Percentiles rank a stretch among this genome's conserved stretches.
These are phyloP conservation scores for Aphanoascus verrucosus DNA, from an alignment of 2,329 filamentous ascomycete genomes.

Conservation along the genomic window DNA sequence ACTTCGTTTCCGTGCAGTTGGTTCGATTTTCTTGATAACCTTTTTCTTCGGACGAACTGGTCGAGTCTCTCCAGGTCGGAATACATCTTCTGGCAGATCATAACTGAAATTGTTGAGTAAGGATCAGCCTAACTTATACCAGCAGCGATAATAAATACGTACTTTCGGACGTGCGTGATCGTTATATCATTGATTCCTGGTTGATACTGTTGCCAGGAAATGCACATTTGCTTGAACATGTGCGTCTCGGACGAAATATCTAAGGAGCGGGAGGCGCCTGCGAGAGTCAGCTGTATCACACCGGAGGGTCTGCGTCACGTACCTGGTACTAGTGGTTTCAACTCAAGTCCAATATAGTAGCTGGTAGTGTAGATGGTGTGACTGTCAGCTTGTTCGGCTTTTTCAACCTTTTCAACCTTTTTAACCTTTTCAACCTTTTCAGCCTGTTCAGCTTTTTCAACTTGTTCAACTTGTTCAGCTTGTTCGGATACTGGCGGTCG, in stretches of 20 bases:
- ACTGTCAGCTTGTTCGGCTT: constrained; percentile 31
- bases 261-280: constrained; percentile 39
- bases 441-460: too few species aligned
- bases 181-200: constrained; percentile 65
- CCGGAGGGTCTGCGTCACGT: constrained; percentile 27
- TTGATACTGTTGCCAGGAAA: constrained; percentile 63
- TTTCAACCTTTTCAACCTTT: too few species aligned
- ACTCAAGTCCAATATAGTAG: constrained; percentile 82
- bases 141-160: constrained; percentile 29
- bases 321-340: constrained; percentile 64
- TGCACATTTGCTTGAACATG: constrained; percentile 77
- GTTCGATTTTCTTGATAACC: constrained; percentile 29
- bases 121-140: constrained; percentile 6
- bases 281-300: constrained; percentile 24
- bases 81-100: constrained; percentile 81
- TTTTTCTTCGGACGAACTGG: constrained; percentile 51
- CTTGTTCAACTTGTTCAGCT: constrained; percentile 27
- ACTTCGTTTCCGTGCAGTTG: constrained; percentile 30
- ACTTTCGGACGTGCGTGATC: constrained; percentile 80
- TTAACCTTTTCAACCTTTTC: too few species aligned
- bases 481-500: constrained; percentile 28
- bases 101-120: constrained; percentile 46
- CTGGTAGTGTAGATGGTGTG: constrained; percentile 71
- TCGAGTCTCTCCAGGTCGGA: constrained; percentile 63
- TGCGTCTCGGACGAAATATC: constrained; percentile 63